Evolutionary conservation across 176 grass and related monocot species (phyloP), one percentile per base, ranked within the genome.

Genomic region (Raddia distichophylla): DNA sequence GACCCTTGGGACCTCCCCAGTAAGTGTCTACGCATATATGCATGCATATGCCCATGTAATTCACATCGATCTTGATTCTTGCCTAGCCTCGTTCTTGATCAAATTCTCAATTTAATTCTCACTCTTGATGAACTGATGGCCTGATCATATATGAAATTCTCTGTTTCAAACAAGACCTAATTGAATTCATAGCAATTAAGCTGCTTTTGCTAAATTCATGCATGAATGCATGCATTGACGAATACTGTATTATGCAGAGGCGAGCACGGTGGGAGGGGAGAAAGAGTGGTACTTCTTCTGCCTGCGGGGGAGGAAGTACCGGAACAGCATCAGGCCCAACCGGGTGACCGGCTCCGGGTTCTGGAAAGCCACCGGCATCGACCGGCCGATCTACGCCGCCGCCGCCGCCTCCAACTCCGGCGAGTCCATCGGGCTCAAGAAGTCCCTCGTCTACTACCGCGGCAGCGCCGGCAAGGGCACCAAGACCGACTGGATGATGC

Each of bases 401-500:
- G 9, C 46, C 5, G 0, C 14, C 43, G 4, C 17, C 27, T 27
- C 27, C 48, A 69, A 49, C 52, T 54, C 62, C 75, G 89, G 86
- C 34, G 73, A 89, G 16, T 92, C 89, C 13, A 82, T 97, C 49
- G 94, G 94, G 37, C 87, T 97, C 10, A 97, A 97, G 80, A 97
- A 97, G 47, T 97, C 94, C 47, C 83, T 97, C 18, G 94, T 97
- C 40, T 97, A 94, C 81, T 97, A 97, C 67, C 77, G 85, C 34
- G 94, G 94, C 72, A 92, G 89, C 74, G 94, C 94, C 55, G 94
- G 94, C 55, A 97, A 90, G 53, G 94, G 94, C 43, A 92, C 89
- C 57, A 97, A 97, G 60, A 97, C 94, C 3, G 89, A 97, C 75
- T 97, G 94, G 94, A 97, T 94, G 94, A 97, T 97, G 94, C 94